These are phyloP conservation scores for Metarhizium robertsii DNA, from an alignment of 2,329 filamentous ascomycete genomes.

Conservation along the genomic window DNA sequence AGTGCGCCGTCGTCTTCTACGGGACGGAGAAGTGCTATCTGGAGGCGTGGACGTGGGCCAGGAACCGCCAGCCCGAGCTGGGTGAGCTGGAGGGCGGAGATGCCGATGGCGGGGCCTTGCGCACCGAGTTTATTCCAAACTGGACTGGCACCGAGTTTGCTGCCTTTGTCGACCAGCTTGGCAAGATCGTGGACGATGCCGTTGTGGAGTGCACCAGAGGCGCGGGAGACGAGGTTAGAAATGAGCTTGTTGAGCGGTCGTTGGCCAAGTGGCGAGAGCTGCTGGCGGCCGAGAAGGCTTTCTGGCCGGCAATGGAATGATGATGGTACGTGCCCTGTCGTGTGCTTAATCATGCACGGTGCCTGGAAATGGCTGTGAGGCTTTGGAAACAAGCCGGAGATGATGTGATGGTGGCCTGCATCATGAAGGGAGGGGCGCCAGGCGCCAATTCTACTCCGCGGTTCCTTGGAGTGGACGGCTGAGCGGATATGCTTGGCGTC, in stretches of 20 bases:
- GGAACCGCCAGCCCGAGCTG: slow-evolving; percentile 20
- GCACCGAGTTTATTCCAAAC: slow-evolving; percentile 57
- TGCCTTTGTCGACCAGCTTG: slow-evolving; percentile 47
- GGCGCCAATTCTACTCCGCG: too few relatives aligned
- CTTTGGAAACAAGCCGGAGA: not conserved
- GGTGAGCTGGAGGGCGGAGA: slow-evolving; percentile 28
- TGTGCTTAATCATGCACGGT: too few relatives aligned
- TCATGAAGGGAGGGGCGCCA: too few relatives aligned
- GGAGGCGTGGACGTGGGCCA: slow-evolving; percentile 47
- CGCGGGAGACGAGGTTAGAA: slow-evolving; percentile 19
- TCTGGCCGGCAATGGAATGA: slow-evolving; percentile 40
- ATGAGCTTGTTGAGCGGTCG: slow-evolving; percentile 27
- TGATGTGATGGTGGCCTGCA: not conserved
- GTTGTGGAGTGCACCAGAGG: slow-evolving; percentile 29
- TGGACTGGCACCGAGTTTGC: slow-evolving; percentile 56
- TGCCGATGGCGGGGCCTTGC: slow-evolving; percentile 54
- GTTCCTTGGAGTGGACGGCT: too few relatives aligned
- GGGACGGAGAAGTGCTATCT: slow-evolving; percentile 62
- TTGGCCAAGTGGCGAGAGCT: slow-evolving; percentile 39
- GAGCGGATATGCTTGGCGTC: too few relatives aligned
- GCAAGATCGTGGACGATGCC: slow-evolving; percentile 43
- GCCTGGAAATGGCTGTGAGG: not conserved
- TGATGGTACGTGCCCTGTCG: too few relatives aligned
- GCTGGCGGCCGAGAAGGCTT: slow-evolving; percentile 46
- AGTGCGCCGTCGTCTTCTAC: slow-evolving; percentile 67